These are phyloP conservation scores for Linum tenue DNA, from an alignment of 345 rosid genomes.

Conservation along the genomic window DNA sequence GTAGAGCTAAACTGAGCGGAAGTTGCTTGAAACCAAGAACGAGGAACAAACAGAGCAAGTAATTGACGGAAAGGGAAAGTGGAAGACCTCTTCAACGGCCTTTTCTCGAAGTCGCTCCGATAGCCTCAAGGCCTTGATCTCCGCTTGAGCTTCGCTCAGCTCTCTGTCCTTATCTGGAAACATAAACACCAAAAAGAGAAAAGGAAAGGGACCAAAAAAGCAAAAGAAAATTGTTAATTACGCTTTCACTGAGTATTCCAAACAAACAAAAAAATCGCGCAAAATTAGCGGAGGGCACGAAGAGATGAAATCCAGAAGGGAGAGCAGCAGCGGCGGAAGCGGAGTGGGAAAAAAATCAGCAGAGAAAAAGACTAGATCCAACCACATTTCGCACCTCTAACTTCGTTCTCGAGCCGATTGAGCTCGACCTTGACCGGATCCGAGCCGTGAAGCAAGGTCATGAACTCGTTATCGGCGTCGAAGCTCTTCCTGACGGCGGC, in stretches of 20 bases:
- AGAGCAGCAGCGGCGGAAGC: conserved; percentile 15
- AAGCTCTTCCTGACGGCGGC: conserved; percentile 61
- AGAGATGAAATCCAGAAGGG: conserved; percentile 14
- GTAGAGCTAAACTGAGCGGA: not conserved
- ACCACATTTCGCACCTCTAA: conserved; percentile 69
- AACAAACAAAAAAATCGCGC: not conserved
- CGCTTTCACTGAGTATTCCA: not conserved
- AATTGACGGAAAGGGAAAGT: not conserved
- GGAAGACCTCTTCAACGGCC: conserved; percentile 92
- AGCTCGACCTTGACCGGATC: conserved; percentile 97
- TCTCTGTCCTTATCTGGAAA: conserved; percentile 84
- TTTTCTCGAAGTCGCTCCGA: conserved; percentile 86
- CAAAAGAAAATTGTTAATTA: not conserved
- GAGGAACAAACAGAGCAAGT: not conserved
- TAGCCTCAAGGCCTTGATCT: conserved; percentile 73
- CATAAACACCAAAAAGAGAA: not conserved
- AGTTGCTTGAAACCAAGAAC: not conserved
- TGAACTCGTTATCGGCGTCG: conserved; percentile 90
- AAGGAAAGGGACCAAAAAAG: not conserved
- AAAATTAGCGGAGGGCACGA: not conserved
- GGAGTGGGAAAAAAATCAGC: conserved; percentile 12
- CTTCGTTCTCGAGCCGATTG: conserved; percentile 93
- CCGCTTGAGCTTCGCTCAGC: conserved; percentile 78
- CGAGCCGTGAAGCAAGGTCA: conserved; percentile 82
- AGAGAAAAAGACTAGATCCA: conserved; percentile 51